A percentile compares a stretch with the other conserved stretches of the same genome.
Conservation (phyloP, 2,329 filamentous ascomycete species). For the Ophiostoma piceae region DNA sequence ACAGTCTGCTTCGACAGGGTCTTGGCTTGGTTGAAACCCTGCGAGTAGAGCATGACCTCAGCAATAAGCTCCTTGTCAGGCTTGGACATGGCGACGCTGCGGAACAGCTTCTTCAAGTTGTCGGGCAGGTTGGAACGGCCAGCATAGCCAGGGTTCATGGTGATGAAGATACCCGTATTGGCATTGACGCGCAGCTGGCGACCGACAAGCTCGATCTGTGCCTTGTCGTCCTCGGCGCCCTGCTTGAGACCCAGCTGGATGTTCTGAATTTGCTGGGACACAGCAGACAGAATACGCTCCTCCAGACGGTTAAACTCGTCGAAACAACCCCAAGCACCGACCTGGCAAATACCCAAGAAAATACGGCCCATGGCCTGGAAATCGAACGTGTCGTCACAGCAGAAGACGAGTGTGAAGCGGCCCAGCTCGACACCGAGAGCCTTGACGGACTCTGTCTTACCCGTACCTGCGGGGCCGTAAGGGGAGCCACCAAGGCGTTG, state of each 20-base stretch:
- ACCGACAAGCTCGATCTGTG: slow-evolving; percentile 90
- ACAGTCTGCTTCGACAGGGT: slow-evolving; percentile 90
- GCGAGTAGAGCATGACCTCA: slow-evolving; percentile 99
- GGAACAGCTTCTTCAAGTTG: slow-evolving; percentile 99
- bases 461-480: slow-evolving; percentile 94
- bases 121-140: slow-evolving; percentile 96
- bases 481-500: slow-evolving; percentile 94
- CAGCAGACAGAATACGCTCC: slow-evolving; percentile 92
- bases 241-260: slow-evolving; percentile 94
- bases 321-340: slow-evolving; percentile 99
- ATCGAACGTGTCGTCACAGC: slow-evolving; percentile 98
- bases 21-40: slow-evolving; percentile 97
- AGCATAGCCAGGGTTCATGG: slow-evolving; percentile 99
- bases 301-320: slow-evolving; percentile 99
- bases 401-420: slow-evolving; percentile 97
- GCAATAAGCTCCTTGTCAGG: slow-evolving; percentile 99
- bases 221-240: slow-evolving; percentile 70
- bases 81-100: slow-evolving; percentile 99
- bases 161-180: slow-evolving; percentile 98
- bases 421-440: slow-evolving; percentile 93
- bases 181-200: slow-evolving; percentile 82
- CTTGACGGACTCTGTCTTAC: slow-evolving; percentile 99
- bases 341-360: slow-evolving; percentile 97
- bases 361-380: slow-evolving; percentile 99
- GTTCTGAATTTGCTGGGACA: slow-evolving; percentile 98